Percentiles rank a stretch among this genome's conserved stretches.
phyloP scores from a whole-genome alignment of 768 basidiomycete genomes.

The Harrya chromipes region DNA sequence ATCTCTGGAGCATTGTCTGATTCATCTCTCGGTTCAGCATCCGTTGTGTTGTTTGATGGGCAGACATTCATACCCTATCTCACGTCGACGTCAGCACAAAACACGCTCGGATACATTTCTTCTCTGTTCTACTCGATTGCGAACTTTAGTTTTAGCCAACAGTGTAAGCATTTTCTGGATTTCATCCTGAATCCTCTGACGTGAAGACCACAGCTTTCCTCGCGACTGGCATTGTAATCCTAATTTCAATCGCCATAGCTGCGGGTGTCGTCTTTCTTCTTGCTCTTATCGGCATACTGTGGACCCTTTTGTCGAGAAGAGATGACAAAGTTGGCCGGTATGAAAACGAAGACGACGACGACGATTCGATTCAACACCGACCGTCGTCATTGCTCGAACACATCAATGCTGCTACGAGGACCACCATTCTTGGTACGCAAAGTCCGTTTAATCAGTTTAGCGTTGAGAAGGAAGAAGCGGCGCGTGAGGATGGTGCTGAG shows the following conservation, averaged over 20 bases:
- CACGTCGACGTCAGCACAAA: conserved; percentile 59
- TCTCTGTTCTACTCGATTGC: conserved; percentile 82
- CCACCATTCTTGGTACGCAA: conserved; percentile 65
- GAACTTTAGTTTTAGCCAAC: conserved; percentile 70
- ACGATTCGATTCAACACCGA: conserved; percentile 71
- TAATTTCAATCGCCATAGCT: conserved; percentile 95
- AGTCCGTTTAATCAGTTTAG: conserved; percentile 37
- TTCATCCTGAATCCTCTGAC: conserved; percentile 1
- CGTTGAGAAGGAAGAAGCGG: conserved; percentile 53
- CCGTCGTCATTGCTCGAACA: conserved; percentile 88
- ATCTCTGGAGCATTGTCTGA: conserved; percentile 77
- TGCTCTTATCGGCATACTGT: conserved; percentile 79
- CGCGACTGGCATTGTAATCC: conserved; percentile 88
- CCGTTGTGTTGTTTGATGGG: conserved; percentile 87
- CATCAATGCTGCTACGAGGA: conserved; percentile 86
- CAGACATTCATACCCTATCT: conserved; percentile 79
- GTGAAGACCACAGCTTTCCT: conserved; percentile 61
- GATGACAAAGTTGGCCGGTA: conserved; percentile 69
- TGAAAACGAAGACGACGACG: conserved; percentile 70
- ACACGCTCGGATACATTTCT: conserved; percentile 66
- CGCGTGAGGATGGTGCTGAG: conserved; percentile 35
- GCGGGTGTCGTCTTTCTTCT: conserved; percentile 91
- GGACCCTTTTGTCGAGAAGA: conserved; percentile 82
- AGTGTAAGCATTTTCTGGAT: conserved; percentile 46
- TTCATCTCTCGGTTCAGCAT: conserved; percentile 70